Base-by-base conservation (phyloP, 2,329 filamentous ascomycete species). In the Fragosphaeria purpurea region DNA sequence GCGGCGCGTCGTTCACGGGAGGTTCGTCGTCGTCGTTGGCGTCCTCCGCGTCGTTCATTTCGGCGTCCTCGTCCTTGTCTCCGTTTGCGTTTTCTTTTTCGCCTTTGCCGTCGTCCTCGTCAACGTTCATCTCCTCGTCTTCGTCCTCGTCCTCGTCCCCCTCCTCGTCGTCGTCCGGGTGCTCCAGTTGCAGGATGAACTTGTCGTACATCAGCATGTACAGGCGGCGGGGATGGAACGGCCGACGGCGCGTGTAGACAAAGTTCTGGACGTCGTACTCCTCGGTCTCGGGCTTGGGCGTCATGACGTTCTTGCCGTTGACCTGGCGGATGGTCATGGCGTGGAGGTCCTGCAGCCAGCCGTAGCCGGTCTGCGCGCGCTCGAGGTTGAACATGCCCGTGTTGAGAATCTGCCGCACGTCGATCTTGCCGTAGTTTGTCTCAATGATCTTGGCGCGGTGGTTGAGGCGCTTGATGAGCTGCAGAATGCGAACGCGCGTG, bases 231-330 rank as follows among this genome's bases (percentile, higher is more conserved):
- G 74, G 74, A 41, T 77, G 70, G 49, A 77, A 76, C 0, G 80
- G 80, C 1, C 76, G 68, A 7, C 77, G 70, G 0, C 79, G 75
- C 1, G 73, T 70, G 61, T 88, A 88, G 10, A 88, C 79, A 56
- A 86, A 86, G 60, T 79, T 87, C 38, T 79, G 75, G 9, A 88
- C 82, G 7, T 81, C 82, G 59, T 86, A 86, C 70, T 86, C 83
- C 50, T 86, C 72, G 0, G 82, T 86, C 65, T 87, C 83, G 0
- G 83, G 84, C 60, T 79, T 85, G 0, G 82, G 82, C 0, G 79
- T 80, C 46, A 83, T 61, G 3, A 74, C 72, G 32, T 78, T 77
- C 12, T 64, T 64, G 0, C 70, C 71, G 44, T 72, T 72, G 38
- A 72, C 67, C 67, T 70, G 41, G 7, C 78, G 72, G 5, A 80